Evolutionary conservation across 768 basidiomycete species (phyloP).

Genomic region (Auriscalpium orientale): DNA sequence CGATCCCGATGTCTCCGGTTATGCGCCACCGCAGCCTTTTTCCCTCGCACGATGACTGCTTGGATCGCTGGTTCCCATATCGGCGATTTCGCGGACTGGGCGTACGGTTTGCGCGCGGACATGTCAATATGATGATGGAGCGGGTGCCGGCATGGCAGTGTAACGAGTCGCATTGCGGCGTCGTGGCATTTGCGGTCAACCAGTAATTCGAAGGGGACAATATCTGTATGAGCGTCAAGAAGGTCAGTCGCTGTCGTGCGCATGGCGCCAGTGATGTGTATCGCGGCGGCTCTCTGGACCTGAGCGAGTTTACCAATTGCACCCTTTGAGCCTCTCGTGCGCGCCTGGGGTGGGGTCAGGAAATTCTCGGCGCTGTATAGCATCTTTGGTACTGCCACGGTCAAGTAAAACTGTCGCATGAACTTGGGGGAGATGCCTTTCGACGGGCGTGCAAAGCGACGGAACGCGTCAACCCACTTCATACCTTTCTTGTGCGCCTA

Average conservation of each 20-base stretch:
- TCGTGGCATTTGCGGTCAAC: conserved; percentile 2
- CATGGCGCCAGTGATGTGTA: conserved; percentile 15
- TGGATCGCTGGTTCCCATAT: conserved; percentile 1
- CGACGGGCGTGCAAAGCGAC: conserved; percentile 14
- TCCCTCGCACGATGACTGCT: background rate
- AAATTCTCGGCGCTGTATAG: conserved; percentile 26
- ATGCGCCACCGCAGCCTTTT: background rate
- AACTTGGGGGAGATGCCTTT: conserved; percentile 14
- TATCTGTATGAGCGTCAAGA: conserved; percentile 9
- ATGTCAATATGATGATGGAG: background rate
- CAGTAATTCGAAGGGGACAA: conserved; percentile 4
- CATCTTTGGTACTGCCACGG: conserved; percentile 23
- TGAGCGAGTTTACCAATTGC: background rate
- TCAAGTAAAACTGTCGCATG: conserved; percentile 20
- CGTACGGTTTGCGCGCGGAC: background rate
- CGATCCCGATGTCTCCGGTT: background rate
- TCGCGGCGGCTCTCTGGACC: conserved; percentile 17
- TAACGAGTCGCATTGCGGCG: conserved; percentile 7
- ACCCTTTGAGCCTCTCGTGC: background rate
- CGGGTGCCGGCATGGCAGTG: conserved; percentile 12
- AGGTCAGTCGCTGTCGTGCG: conserved; percentile 9
- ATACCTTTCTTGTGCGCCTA: conserved; percentile 18
- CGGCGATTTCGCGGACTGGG: background rate
- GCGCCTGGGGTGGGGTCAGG: background rate
- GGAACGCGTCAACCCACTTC: conserved; percentile 15